Evolutionary conservation across 257 asterid species (phyloP).

Genomic region (Solanum piurae): DNA sequence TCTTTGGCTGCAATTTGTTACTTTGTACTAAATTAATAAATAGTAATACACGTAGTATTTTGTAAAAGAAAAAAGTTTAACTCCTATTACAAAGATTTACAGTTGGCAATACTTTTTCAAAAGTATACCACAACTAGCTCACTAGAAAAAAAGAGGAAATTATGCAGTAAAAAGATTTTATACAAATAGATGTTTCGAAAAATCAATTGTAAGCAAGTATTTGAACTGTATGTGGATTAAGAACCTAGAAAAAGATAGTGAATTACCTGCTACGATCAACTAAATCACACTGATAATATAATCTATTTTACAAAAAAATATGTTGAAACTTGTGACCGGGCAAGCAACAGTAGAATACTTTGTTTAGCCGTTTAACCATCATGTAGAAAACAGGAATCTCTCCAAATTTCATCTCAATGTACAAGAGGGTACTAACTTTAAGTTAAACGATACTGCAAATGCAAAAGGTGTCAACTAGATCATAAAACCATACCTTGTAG

Average conservation of each 20-base stretch:
- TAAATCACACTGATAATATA: background rate
- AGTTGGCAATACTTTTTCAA: background rate
- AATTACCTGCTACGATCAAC: background rate
- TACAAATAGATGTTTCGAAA: background rate
- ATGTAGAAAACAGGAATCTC: background rate
- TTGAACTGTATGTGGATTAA: background rate
- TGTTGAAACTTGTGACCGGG: background rate
- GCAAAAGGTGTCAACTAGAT: background rate
- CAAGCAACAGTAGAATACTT: background rate
- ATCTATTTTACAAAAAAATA: background rate
- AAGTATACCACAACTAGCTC: background rate
- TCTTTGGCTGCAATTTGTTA: background rate
- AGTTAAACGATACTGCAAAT: background rate
- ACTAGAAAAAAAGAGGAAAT: background rate
- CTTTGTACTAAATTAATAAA: background rate
- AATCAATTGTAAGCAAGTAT: background rate
- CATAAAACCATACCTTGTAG: slow-evolving; percentile 6
- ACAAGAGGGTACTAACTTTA: background rate
- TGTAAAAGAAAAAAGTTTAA: background rate
- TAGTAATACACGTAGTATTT: background rate
- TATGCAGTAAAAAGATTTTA: background rate
- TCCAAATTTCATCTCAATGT: background rate
- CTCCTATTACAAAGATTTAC: background rate
- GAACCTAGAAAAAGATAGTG: background rate
- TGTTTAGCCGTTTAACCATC: background rate